Conservation (phyloP, 2,329 filamentous ascomycete genomes). For the Phoma sp. region DNA sequence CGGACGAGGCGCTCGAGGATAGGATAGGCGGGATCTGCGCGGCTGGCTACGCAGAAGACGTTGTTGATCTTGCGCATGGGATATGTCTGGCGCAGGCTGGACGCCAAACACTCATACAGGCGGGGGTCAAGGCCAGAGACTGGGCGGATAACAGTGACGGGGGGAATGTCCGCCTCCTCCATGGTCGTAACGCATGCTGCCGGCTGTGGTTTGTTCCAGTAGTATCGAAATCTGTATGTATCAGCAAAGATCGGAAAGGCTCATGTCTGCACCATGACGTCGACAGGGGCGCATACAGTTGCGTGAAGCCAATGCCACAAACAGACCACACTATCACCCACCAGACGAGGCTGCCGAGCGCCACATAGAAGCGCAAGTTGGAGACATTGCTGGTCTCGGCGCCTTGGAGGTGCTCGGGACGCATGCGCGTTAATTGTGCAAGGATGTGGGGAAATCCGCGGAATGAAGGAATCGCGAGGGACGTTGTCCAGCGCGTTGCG, state of each 20-base stretch:
- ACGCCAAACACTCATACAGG: constrained; percentile 89
- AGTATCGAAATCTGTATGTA: constrained; percentile 59
- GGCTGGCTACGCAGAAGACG: constrained; percentile 79
- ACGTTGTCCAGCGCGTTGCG: background rate
- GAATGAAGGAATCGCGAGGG: constrained; percentile 3
- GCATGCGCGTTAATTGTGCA: constrained; percentile 41
- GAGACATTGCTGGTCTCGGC: constrained; percentile 40
- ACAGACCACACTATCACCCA: constrained; percentile 62
- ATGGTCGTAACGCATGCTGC: constrained; percentile 50
- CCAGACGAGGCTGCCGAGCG: constrained; percentile 60
- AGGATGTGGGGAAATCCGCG: constrained; percentile 8
- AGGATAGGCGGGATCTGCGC: constrained; percentile 76
- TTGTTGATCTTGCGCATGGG: constrained; percentile 77
- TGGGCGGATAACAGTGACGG: constrained; percentile 89
- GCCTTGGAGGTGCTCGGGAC: constrained; percentile 30
- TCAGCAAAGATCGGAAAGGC: constrained; percentile 13
- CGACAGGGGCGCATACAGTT: constrained; percentile 56
- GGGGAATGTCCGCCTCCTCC: constrained; percentile 63
- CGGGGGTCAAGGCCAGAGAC: constrained; percentile 90
- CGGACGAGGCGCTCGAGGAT: constrained; percentile 72
- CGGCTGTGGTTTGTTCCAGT: constrained; percentile 53
- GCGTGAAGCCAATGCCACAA: constrained; percentile 63
- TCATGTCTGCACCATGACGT: background rate
- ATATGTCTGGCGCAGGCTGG: constrained; percentile 83
- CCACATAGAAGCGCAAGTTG: constrained; percentile 47